A percentile compares a stretch with the other conserved stretches of the same genome.
Conservation (phyloP, 2,329 filamentous ascomycete genomes). For the Dissoconium aciculare region DNA sequence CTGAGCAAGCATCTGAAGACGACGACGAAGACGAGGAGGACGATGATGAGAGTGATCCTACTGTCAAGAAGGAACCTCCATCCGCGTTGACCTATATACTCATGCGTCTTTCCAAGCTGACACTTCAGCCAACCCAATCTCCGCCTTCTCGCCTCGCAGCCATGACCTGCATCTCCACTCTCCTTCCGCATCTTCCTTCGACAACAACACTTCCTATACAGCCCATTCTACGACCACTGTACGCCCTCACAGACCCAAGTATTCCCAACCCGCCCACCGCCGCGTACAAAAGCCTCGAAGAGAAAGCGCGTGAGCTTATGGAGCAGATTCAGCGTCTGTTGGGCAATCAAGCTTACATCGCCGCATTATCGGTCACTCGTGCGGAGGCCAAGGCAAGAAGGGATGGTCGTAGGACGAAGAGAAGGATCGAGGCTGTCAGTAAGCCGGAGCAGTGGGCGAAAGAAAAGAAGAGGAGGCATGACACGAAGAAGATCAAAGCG, state of each 20-base stretch:
- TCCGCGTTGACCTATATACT: constrained; percentile 60
- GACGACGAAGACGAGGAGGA: constrained; percentile 28
- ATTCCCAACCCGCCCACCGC: constrained; percentile 41
- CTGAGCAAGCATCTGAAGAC: constrained; percentile 30
- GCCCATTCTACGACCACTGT: constrained; percentile 51
- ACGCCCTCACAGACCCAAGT: constrained; percentile 68
- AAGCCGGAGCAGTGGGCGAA: constrained; percentile 64
- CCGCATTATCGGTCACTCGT: constrained; percentile 55
- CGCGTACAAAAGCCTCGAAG: constrained; percentile 54
- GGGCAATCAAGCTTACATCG: constrained; percentile 66
- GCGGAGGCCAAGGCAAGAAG: constrained; percentile 57
- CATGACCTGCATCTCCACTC: constrained; percentile 47
- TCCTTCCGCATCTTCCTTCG: constrained; percentile 56
- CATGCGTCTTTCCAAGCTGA: constrained; percentile 53
- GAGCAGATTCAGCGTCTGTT: constrained; percentile 72
- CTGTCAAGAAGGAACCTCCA: constrained; percentile 24
- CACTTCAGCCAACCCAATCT: constrained; percentile 53
- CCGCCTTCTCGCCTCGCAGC: constrained; percentile 31
- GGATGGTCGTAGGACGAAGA: constrained; percentile 63
- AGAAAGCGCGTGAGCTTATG: constrained; percentile 61
- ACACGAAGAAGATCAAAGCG: constrained; percentile 68
- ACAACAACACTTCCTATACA: constrained; percentile 49
- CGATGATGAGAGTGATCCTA: constrained; percentile 30
- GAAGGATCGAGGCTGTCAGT: constrained; percentile 73
- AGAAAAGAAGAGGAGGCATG: constrained; percentile 70